These are phyloP conservation scores for Psidium guajava DNA, from an alignment of 345 rosid species.

Conservation along the genomic window DNA sequence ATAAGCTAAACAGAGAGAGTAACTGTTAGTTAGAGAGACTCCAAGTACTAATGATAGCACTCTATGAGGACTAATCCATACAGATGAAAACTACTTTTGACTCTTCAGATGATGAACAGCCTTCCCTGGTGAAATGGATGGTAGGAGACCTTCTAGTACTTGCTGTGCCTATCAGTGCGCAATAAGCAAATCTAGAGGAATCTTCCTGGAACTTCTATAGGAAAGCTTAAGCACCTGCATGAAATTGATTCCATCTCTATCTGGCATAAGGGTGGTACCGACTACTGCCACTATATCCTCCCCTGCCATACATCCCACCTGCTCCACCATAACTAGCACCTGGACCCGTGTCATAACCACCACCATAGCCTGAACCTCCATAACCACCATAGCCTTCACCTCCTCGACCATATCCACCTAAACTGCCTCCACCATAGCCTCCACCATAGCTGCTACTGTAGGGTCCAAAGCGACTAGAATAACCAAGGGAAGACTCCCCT, in stretches of 20 bases:
- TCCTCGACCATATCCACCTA: conserved; percentile 69
- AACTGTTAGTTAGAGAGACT: not conserved
- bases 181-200: conserved; percentile 21
- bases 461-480: conserved; percentile 80
- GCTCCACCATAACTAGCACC: conserved; percentile 77
- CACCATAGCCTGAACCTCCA: conserved; percentile 49
- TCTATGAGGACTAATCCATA: conserved; percentile 17
- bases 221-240: conserved; percentile 29
- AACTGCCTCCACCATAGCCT: conserved; percentile 46
- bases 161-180: conserved; percentile 30
- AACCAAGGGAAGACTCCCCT: conserved; percentile 74
- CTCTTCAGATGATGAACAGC: not conserved
- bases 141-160: not conserved
- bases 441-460: conserved; percentile 75
- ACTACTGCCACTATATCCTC: conserved; percentile 89
- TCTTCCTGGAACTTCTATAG: conserved; percentile 34
- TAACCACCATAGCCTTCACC: conserved; percentile 45
- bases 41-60: conserved; percentile 13
- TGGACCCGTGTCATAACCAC: conserved; percentile 73
- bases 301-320: conserved; percentile 74
- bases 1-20: conserved; percentile 12
- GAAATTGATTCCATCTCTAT: conserved; percentile 24
- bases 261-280: conserved; percentile 95
- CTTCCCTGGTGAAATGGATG: not conserved
- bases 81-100: conserved; percentile 3